phyloP scores from a whole-genome alignment of 1,284 basidiomycete genomes.

The Amylostereum areolatum region DNA sequence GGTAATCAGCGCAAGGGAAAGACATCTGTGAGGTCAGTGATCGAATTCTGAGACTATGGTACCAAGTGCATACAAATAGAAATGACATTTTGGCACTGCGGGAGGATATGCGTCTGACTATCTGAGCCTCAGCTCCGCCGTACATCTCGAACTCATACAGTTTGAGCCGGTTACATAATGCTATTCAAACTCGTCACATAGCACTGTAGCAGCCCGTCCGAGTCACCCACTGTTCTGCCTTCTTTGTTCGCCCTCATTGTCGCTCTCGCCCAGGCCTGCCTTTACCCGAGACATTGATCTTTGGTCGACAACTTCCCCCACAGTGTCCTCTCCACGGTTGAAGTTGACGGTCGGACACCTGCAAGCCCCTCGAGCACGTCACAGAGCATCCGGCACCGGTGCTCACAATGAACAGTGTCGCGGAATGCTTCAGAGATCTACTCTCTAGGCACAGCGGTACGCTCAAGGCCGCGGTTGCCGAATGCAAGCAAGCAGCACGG shows the following conservation, averaged over 20 bases:
- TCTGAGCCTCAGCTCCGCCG: no score
- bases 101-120: no score
- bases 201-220: no score
- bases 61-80: no score
- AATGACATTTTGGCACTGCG: no score
- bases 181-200: no score
- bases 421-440: constrained; percentile 58
- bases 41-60: no score
- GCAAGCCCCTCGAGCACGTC: constrained; percentile 18
- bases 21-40: no score
- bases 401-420: constrained; percentile 80
- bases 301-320: constrained; percentile 4
- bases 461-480: constrained; percentile 64
- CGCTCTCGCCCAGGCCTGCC: constrained; percentile 13
- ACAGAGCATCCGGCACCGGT: constrained; percentile 71
- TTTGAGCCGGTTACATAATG: no score
- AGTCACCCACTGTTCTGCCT: no score
- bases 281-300: constrained; percentile 9
- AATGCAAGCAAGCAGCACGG: constrained; percentile 77
- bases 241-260: constrained; percentile 9
- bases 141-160: no score
- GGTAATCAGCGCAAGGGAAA: no score
- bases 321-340: constrained; percentile 13
- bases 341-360: constrained; percentile 15
- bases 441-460: constrained; percentile 72